Evolutionary conservation across 1,284 basidiomycete species (phyloP).

Genomic region (Rhodotorula sp.): DNA sequence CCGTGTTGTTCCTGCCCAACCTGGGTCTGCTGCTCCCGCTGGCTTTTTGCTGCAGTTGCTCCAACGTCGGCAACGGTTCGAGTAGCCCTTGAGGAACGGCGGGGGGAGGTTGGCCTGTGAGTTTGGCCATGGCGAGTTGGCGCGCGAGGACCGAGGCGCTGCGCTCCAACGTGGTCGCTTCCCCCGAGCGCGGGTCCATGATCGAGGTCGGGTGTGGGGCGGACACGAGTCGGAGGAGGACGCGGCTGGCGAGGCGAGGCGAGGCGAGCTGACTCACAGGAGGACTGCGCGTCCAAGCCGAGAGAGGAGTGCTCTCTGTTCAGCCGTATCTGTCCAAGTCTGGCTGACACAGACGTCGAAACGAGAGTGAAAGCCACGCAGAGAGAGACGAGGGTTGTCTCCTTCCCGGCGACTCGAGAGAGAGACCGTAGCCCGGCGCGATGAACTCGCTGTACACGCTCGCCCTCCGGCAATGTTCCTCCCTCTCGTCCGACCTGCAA

Average conservation of each 20-base stretch:
- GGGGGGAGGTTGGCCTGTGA: conserved; percentile 38
- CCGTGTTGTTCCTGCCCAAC: conserved; percentile 15
- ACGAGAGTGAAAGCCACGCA: too few relatives aligned
- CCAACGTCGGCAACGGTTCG: conserved; percentile 34
- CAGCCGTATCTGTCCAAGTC: too few relatives aligned
- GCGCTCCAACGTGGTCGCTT: conserved; percentile 28
- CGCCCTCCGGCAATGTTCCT: conserved; percentile 84
- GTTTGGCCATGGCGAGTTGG: conserved; percentile 41
- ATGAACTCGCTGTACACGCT: conserved; percentile 96
- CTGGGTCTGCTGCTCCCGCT: too few relatives aligned
- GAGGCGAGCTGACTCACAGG: too few relatives aligned
- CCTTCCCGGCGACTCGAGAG: too few relatives aligned
- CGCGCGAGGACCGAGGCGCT: conserved; percentile 41
- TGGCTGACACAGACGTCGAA: too few relatives aligned
- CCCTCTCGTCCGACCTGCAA: conserved; percentile 74
- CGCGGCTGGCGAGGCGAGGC: too few relatives aligned
- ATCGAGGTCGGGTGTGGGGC: not conserved
- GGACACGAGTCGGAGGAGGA: not conserved
- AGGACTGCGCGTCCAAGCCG: too few relatives aligned
- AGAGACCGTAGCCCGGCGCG: conserved; percentile 6
- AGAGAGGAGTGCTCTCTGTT: too few relatives aligned
- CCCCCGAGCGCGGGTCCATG: conserved; percentile 11
- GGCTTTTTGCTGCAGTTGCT: conserved; percentile 33
- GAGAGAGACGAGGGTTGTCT: conserved; percentile 3
- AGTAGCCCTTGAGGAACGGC: conserved; percentile 15